A percentile compares a stretch with the other conserved stretches of the same genome.
These are phyloP conservation scores for Pilaira anomala DNA, from an alignment of 192 early-diverging fungal genomes.

Conservation along the genomic window DNA sequence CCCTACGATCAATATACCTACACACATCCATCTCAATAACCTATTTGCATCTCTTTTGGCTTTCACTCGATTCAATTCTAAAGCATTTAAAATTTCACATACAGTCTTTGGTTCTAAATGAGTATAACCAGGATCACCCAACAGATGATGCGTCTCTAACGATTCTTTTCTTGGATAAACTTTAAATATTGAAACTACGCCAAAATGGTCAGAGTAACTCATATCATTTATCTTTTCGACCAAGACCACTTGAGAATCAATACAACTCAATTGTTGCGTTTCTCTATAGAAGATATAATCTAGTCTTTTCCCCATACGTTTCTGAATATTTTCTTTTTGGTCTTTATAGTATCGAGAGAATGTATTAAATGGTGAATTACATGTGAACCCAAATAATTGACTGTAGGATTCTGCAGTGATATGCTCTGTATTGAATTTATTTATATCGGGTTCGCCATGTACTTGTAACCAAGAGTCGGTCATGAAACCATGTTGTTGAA, in stretches of 20 bases:
- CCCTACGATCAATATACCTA: too few species aligned
- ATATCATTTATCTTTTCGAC: constrained; percentile 27
- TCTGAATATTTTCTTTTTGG: constrained; percentile 27
- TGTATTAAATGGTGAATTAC: constrained; percentile 49
- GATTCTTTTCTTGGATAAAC: neutral
- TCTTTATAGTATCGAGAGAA: constrained; percentile 46
- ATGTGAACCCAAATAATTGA: constrained; percentile 46
- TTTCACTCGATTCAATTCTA: too few species aligned
- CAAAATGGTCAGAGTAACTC: constrained; percentile 53
- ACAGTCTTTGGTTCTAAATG: too few species aligned
- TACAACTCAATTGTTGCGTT: constrained; percentile 40
- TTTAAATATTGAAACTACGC: constrained; percentile 46
- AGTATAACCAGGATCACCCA: too few species aligned
- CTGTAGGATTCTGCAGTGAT: neutral
- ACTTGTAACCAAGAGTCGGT: constrained; percentile 46
- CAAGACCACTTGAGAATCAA: constrained; percentile 31
- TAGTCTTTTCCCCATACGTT: constrained; percentile 39
- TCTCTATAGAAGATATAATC: constrained; percentile 52
- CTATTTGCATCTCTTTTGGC: too few species aligned
- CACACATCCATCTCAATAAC: too few species aligned
- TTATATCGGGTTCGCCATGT: neutral
- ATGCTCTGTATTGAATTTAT: neutral
- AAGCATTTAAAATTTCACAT: too few species aligned
- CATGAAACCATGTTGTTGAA: constrained; percentile 38
- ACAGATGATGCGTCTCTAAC: too few species aligned